phyloP scores from a whole-genome alignment of 257 asterid species.

The Eucommia ulmoides region DNA sequence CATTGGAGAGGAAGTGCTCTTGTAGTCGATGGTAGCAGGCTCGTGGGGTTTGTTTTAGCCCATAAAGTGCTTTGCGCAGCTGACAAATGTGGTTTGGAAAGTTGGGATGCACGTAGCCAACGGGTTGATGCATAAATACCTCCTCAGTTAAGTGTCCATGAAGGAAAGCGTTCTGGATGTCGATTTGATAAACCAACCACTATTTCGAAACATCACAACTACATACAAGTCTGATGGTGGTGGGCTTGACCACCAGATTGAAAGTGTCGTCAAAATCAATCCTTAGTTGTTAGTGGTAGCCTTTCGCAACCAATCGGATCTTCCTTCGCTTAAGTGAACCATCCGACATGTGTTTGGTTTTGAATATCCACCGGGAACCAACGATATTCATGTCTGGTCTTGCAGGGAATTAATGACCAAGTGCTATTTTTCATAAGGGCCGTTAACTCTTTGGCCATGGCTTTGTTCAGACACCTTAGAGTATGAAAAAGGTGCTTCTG shows the following conservation, averaged over 20 bases:
- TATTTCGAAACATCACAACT: background rate
- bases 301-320: background rate
- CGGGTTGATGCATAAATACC: background rate
- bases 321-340: background rate
- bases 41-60: background rate
- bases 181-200: background rate
- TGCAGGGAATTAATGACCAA: background rate
- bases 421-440: background rate
- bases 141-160: background rate
- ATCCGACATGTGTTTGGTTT: background rate
- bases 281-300: background rate
- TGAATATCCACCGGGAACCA: background rate
- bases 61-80: background rate
- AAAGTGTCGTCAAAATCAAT: background rate
- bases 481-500: background rate
- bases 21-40: background rate
- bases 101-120: background rate
- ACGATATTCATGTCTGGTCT: background rate
- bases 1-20: background rate
- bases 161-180: background rate
- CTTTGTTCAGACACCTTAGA: background rate
- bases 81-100: background rate
- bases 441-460: background rate
- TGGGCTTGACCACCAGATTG: background rate
- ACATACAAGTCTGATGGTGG: background rate